Evolutionary conservation across 73 alveolate species (phyloP).

Genomic region (Tetrahymena borealis): DNA sequence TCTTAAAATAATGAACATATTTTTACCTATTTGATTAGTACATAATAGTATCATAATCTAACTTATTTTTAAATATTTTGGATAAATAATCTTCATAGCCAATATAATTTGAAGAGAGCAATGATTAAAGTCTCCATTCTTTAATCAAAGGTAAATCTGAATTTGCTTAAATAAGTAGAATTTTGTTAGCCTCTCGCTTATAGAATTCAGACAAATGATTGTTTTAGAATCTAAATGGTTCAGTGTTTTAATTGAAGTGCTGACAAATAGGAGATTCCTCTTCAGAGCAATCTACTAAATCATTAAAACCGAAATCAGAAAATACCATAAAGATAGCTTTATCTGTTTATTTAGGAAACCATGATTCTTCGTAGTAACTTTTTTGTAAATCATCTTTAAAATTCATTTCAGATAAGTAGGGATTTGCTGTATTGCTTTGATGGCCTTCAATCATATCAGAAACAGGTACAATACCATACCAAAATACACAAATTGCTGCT

Average conservation of each 20-base stretch:
- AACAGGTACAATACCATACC: background rate
- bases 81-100: background rate
- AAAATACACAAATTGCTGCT: background rate
- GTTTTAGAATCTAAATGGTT: background rate
- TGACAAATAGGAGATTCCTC: background rate
- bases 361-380: background rate
- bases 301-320: background rate
- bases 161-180: background rate
- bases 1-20: too few relatives aligned
- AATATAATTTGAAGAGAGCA: background rate
- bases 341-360: background rate
- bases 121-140: background rate
- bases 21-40: background rate
- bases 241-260: background rate
- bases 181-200: background rate
- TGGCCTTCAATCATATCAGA: background rate
- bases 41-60: background rate
- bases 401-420: background rate
- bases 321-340: background rate
- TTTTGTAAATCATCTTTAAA: background rate
- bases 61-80: background rate
- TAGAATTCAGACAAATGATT: background rate
- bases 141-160: background rate
- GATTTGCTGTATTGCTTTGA: background rate
- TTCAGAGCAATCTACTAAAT: background rate